These are phyloP conservation scores for Monosporozyma yasuniensis DNA, from an alignment of 805 yeast genomes.

Conservation along the genomic window DNA sequence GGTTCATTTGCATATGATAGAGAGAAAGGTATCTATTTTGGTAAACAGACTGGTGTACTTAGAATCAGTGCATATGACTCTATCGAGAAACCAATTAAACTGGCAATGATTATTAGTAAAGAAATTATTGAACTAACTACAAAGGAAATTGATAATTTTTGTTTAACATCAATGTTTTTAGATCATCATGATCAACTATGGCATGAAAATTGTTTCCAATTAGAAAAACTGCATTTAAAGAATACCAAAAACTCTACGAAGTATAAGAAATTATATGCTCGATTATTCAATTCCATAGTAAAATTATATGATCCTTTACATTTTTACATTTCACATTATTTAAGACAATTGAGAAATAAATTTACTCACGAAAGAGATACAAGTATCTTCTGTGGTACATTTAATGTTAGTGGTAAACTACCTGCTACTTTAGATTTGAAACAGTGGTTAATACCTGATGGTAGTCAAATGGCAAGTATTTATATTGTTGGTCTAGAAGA, in stretches of 20 bases:
- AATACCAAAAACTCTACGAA: constrained; percentile 26
- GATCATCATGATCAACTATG: constrained; percentile 69
- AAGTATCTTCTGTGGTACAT: constrained; percentile 72
- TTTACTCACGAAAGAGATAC: constrained; percentile 57
- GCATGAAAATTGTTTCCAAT: constrained; percentile 89
- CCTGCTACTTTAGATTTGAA: constrained; percentile 46
- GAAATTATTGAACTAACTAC: constrained; percentile 45
- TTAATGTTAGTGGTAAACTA: constrained; percentile 70
- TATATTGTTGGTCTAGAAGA: constrained; percentile 85
- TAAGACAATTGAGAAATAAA: constrained; percentile 39
- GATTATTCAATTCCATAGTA: constrained; percentile 36
- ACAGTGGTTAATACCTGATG: constrained; percentile 68
- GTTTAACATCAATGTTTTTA: constrained; percentile 40
- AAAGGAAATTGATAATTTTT: constrained; percentile 35
- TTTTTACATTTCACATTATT: constrained; percentile 66
- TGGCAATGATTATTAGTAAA: constrained; percentile 59
- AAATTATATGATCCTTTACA: constrained; percentile 80
- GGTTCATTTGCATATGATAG: constrained; percentile 78
- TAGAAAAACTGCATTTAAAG: constrained; percentile 62
- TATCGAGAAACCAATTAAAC: constrained; percentile 75
- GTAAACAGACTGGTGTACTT: constrained; percentile 85
- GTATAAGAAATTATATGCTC: constrained; percentile 23
- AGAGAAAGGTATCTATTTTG: constrained; percentile 46
- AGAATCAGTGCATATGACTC: constrained; percentile 87
- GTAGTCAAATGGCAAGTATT: constrained; percentile 30